Evolutionary conservation across 2,329 filamentous ascomycete genomes (phyloP), one percentile per base, ranked within the genome.

Genomic region (Neonectria coccinea): DNA sequence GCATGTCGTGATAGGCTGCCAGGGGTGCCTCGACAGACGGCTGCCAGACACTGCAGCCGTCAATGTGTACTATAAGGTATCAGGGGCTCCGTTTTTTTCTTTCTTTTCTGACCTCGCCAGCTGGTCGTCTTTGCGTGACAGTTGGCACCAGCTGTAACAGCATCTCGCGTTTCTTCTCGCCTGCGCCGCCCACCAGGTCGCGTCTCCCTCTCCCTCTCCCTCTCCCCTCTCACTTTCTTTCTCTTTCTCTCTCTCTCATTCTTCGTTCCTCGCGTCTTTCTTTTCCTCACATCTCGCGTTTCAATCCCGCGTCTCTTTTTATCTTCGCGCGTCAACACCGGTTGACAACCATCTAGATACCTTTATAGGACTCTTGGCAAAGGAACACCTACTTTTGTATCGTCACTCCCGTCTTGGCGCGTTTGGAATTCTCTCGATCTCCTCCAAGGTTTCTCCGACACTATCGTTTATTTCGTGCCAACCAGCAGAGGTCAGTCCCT

Each of bases 51-150:
- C 25, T 25, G 22, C 41, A 12, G 39, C 41, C 22, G 47, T 47
- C 20, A 25, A 44, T 27, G 36, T 14, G 50, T 50, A 59, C 53
- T 66, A 61, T 66, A 66, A 69, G 64, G 62, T 44, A 54, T 47
- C 59, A 59, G 57, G 39, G 50, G 50, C 25, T 53, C 53, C 59
- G 27, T 51, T 60, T 45, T 56, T 42, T 41, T 48, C 60, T 25
- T 59, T 25, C 57, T 59, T 56, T 59, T 67, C 62, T 56, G 48
- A 18, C 42, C 54, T 53, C 51, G 56, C 45, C 64, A 65, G 65
- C 65, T 65, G 67, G 53, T 56, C 60, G 50, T 61, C 27, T 64
- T 55, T 69, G 67, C 70, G 59, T 63, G 63, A 71, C 70, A 67
- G 68, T 52, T 65, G 66, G 45, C 41, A 64, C 60, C 70, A 73